Evolutionary conservation across 768 basidiomycete species (phyloP).

Genomic region (Leccinum ochraceum): DNA sequence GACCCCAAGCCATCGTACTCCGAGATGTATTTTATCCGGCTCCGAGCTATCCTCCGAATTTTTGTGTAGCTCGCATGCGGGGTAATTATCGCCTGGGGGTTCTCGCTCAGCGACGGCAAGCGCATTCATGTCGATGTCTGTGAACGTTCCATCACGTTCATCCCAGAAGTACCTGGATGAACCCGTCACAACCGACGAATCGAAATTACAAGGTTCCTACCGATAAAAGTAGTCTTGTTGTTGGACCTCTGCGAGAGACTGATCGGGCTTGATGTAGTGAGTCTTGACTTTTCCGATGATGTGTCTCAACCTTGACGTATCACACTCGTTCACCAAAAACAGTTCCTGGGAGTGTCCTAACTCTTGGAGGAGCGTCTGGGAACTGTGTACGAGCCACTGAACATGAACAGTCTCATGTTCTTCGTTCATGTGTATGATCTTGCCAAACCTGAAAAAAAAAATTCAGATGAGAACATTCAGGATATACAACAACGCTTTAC

Average conservation of each 20-base stretch:
- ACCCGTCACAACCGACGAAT: conserved; percentile 4
- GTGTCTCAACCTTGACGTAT: conserved; percentile 26
- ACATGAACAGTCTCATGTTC: conserved; percentile 52
- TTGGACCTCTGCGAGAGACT: conserved; percentile 26
- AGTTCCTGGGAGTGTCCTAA: conserved; percentile 65
- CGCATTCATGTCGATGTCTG: conserved; percentile 37
- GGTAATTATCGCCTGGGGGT: conserved; percentile 53
- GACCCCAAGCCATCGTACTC: conserved; percentile 46
- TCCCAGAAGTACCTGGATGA: conserved; percentile 52
- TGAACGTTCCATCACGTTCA: conserved; percentile 45
- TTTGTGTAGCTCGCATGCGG: conserved; percentile 41
- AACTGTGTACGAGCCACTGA: conserved; percentile 76
- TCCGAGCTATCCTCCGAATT: conserved; percentile 34
- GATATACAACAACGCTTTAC: conserved; percentile 33
- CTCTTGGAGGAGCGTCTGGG: conserved; percentile 59
- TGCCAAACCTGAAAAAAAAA: conserved; percentile 57
- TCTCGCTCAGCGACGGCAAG: conserved; percentile 11
- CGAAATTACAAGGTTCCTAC: conserved; percentile 34
- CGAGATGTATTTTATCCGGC: conserved; percentile 36
- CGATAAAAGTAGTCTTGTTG: conserved; percentile 57
- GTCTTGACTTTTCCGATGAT: conserved; percentile 35
- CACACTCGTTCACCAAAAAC: conserved; percentile 60
- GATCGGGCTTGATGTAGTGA: conserved; percentile 32
- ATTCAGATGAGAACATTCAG: neutral
- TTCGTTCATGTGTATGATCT: conserved; percentile 54